Conservation (phyloP, 1,284 basidiomycete species). For the Peniophora sp. region DNA sequence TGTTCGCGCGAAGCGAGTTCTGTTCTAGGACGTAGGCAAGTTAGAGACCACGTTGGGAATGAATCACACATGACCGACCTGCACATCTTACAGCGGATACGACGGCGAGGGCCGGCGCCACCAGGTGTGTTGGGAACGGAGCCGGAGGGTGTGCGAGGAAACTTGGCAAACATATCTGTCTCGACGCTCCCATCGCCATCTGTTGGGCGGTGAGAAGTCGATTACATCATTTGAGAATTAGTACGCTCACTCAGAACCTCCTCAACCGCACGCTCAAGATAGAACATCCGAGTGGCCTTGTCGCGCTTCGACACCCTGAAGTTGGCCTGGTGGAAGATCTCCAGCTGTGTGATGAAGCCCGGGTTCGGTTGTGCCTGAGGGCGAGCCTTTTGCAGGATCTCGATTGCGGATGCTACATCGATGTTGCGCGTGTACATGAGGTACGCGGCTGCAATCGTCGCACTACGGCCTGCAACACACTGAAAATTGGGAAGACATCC, state of each 20-base stretch:
- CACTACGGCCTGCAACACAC: conserved; percentile 55
- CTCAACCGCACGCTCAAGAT: conserved; percentile 65
- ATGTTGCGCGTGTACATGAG: conserved; percentile 69
- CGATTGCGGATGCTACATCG: conserved; percentile 59
- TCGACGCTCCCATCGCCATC: conserved; percentile 67
- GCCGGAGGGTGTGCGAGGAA: conserved; percentile 58
- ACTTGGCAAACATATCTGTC: conserved; percentile 69
- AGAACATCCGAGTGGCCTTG: conserved; percentile 71
- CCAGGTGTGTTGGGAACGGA: conserved; percentile 55
- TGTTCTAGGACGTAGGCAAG: conserved; percentile 36
- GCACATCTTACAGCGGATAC: conserved; percentile 89
- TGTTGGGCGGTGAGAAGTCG: conserved; percentile 18
- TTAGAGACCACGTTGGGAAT: no score
- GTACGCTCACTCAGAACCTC: conserved; percentile 68
- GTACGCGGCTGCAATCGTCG: conserved; percentile 77
- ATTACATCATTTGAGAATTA: neutral
- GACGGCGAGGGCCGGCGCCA: conserved; percentile 32
- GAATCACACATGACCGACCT: conserved; percentile 37
- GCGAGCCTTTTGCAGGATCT: conserved; percentile 55
- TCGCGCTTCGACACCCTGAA: conserved; percentile 64
- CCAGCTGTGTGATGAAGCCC: conserved; percentile 71
- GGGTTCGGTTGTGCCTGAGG: conserved; percentile 74
- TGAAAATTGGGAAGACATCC: conserved; percentile 1
- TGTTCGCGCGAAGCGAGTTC: conserved; percentile 85
- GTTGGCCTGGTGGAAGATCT: conserved; percentile 66